These are phyloP conservation scores for Fusarium redolens DNA, from an alignment of 2,329 filamentous ascomycete genomes.

Conservation along the genomic window DNA sequence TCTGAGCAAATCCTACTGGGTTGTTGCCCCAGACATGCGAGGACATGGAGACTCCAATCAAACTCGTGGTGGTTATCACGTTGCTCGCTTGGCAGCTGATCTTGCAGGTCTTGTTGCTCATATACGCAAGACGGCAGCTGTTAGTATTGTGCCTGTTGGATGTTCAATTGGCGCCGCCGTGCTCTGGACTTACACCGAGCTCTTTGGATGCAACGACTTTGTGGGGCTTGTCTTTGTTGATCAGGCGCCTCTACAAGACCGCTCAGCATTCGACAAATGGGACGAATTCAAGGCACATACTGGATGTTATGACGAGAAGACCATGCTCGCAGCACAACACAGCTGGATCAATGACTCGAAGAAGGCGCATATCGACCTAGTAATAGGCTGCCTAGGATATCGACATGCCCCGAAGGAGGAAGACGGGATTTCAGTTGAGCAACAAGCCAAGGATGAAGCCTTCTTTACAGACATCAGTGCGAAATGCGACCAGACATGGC, in stretches of 20 bases:
- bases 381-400: slow-evolving; percentile 42
- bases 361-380: slow-evolving; percentile 39
- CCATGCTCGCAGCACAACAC: slow-evolving; percentile 38
- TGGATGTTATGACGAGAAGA: slow-evolving; percentile 43
- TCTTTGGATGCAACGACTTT: slow-evolving; percentile 44
- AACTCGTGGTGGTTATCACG: slow-evolving; percentile 42
- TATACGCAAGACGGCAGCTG: slow-evolving; percentile 32
- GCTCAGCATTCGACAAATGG: slow-evolving; percentile 41
- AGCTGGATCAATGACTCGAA: slow-evolving; percentile 41
- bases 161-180: slow-evolving; percentile 46
- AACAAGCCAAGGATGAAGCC: slow-evolving; percentile 37
- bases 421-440: slow-evolving; percentile 36
- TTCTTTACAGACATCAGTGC: slow-evolving; percentile 45
- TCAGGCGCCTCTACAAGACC: slow-evolving; percentile 44
- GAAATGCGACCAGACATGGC: slow-evolving; percentile 41
- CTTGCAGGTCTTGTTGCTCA: slow-evolving; percentile 35
- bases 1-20: slow-evolving; percentile 37
- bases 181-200: slow-evolving; percentile 44
- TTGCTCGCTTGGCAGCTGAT: slow-evolving; percentile 43
- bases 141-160: slow-evolving; percentile 41
- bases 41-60: slow-evolving; percentile 41
- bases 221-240: slow-evolving; percentile 45
- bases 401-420: slow-evolving; percentile 37
- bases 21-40: slow-evolving; percentile 45
- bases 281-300: slow-evolving; percentile 38